phyloP scores from a whole-genome alignment of 2,329 filamentous ascomycete genomes.

The Ophiostoma himal-ulmi region DNA sequence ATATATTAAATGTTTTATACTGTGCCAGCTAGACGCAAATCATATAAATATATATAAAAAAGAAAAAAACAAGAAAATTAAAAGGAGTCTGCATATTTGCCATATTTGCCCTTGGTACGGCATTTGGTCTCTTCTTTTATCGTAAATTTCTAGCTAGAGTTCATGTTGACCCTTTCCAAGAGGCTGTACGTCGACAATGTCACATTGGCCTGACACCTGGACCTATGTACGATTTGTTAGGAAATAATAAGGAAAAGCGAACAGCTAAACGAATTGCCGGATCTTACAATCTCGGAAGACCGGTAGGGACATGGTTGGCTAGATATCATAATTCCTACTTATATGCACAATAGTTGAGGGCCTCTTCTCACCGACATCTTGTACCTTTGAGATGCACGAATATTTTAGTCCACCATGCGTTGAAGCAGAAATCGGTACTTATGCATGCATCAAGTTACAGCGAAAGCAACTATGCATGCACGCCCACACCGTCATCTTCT shows the following conservation, averaged over 20 bases:
- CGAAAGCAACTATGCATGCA: background rate
- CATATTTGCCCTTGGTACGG: background rate
- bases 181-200: background rate
- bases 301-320: background rate
- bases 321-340: background rate
- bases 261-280: background rate
- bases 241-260: background rate
- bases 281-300: background rate
- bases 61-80: background rate
- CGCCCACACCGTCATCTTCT: background rate
- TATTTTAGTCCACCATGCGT: background rate
- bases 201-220: background rate
- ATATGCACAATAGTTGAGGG: background rate
- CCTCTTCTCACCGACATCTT: background rate
- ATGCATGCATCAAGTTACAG: background rate
- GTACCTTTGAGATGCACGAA: background rate
- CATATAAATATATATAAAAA: background rate
- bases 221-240: no score
- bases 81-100: background rate
- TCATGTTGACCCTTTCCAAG: background rate
- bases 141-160: background rate
- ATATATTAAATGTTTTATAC: background rate
- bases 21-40: background rate
- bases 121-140: background rate
- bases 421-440: background rate